Conservation (phyloP, 257 asterid species). For the Parsonsia alboflavescens region DNA sequence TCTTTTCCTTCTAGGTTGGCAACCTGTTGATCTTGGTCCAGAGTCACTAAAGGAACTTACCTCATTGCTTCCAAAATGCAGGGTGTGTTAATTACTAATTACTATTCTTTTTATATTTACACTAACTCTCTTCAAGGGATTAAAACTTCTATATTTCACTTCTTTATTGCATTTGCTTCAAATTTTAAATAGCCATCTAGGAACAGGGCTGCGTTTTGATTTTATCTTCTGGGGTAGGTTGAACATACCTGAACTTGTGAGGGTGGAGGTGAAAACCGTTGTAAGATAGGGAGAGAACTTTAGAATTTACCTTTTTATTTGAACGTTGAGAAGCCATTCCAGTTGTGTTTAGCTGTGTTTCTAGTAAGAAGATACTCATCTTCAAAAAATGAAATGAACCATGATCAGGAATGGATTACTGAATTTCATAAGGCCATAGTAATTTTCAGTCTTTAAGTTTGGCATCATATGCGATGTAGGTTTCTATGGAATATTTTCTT, state of each 20-base stretch:
- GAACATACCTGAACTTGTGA: not conserved
- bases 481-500: not conserved
- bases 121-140: not conserved
- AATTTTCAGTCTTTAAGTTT: not conserved
- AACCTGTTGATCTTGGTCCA: conserved; percentile 87
- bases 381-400: conserved; percentile 1
- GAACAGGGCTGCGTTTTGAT: not conserved
- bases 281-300: not conserved
- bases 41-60: conserved; percentile 58
- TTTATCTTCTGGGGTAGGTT: not conserved
- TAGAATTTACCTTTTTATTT: not conserved
- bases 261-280: not conserved
- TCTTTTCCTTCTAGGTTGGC: conserved; percentile 53
- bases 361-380: not conserved
- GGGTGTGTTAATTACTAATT: conserved; percentile 34
- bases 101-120: not conserved
- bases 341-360: not conserved
- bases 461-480: not conserved
- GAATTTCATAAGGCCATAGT: not conserved
- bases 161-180: not conserved
- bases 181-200: not conserved
- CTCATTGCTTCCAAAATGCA: conserved; percentile 48
- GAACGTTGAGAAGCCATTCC: not conserved
- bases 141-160: not conserved
- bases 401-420: not conserved